Conservation (phyloP, 1,139 yeast species). For the Pichiaceae sp. region DNA sequence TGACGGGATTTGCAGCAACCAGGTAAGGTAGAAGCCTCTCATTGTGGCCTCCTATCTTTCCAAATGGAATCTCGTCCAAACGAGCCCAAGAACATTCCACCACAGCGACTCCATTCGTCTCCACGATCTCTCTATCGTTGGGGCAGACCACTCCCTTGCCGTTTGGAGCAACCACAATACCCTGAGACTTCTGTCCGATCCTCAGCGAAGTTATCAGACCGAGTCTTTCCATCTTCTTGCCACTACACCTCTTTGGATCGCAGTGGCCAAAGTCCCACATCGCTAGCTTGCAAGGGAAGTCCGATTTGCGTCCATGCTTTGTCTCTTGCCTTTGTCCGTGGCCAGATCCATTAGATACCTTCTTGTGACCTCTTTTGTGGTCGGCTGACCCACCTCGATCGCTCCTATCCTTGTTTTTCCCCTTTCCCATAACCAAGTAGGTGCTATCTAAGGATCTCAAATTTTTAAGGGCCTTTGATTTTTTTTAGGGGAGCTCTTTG, state of each 20-base stretch:
- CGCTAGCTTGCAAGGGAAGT: slow-evolving; percentile 65
- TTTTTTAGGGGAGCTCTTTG: too few species aligned
- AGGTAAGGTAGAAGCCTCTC: slow-evolving; percentile 85
- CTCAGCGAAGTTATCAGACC: slow-evolving; percentile 74
- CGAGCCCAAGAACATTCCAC: slow-evolving; percentile 99
- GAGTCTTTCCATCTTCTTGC: slow-evolving; percentile 82
- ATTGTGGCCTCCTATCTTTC: slow-evolving; percentile 82
- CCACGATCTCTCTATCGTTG: slow-evolving; percentile 70
- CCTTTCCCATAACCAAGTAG: slow-evolving; percentile 1
- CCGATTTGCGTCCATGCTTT: slow-evolving; percentile 18
- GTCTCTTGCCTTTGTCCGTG: slow-evolving; percentile 44
- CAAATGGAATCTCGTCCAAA: slow-evolving; percentile 88
- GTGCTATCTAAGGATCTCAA: neutral
- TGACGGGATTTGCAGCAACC: slow-evolving; percentile 95
- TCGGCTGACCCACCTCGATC: slow-evolving; percentile 48
- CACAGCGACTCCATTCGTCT: slow-evolving; percentile 81
- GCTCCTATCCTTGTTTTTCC: slow-evolving; percentile 2
- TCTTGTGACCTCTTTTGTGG: slow-evolving; percentile 29
- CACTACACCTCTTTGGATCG: slow-evolving; percentile 96
- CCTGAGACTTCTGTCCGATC: slow-evolving; percentile 87
- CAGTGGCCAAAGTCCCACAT: slow-evolving; percentile 99
- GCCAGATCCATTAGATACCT: slow-evolving; percentile 24
- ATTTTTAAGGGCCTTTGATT: neutral
- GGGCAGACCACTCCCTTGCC: slow-evolving; percentile 92
- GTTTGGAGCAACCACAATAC: slow-evolving; percentile 88